These are phyloP conservation scores for Diplodia corticola DNA, from an alignment of 2,329 filamentous ascomycete genomes.

Conservation along the genomic window DNA sequence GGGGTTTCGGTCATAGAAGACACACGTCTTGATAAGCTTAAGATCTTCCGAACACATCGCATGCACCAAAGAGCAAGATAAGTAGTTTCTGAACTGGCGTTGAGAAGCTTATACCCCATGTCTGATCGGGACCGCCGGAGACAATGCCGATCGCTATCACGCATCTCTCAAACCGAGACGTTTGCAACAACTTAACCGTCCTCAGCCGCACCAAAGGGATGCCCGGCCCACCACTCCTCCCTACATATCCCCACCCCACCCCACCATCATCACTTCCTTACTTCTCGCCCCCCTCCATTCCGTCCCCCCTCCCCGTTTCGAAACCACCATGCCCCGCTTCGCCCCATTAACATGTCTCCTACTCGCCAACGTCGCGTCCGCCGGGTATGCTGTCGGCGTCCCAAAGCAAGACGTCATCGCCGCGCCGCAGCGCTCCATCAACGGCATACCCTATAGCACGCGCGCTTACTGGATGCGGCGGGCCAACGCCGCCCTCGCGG, in stretches of 20 bases:
- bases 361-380: neutral
- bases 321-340: neutral
- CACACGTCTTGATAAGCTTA: too few species aligned
- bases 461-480: constrained; percentile 56
- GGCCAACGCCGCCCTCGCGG: constrained; percentile 49
- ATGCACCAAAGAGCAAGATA: too few species aligned
- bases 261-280: too few species aligned
- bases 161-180: too few species aligned
- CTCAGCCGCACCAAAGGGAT: neutral
- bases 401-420: neutral
- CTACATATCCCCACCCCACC: neutral
- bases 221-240: neutral
- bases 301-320: neutral
- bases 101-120: too few species aligned
- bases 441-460: constrained; percentile 41
- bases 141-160: too few species aligned
- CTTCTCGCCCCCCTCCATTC: neutral
- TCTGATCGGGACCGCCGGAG: too few species aligned
- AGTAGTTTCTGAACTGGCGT: too few species aligned
- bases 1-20: too few species aligned
- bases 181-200: too few species aligned
- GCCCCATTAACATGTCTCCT: neutral
- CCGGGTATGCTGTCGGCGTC: neutral
- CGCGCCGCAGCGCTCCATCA: constrained; percentile 25
- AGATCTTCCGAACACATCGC: too few species aligned